phyloP scores from a whole-genome alignment of 2,329 filamentous ascomycete species.

The Pseudophaeomoniella oleicola region DNA sequence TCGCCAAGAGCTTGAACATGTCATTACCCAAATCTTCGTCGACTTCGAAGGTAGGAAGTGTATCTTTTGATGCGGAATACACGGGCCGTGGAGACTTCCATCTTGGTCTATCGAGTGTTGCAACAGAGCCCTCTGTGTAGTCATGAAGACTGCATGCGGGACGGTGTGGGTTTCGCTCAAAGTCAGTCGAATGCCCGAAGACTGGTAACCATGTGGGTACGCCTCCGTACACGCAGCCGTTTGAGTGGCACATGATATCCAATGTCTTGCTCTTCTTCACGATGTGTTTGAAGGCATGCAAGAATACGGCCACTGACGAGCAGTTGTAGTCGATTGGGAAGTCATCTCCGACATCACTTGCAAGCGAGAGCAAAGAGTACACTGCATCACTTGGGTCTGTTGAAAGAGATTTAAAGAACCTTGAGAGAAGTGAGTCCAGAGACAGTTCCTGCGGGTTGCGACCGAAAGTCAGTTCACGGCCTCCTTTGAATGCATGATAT shows the following conservation, averaged over 20 bases:
- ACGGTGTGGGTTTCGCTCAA: too few relatives aligned
- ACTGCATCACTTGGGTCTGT: constrained; percentile 1
- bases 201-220: too few relatives aligned
- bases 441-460: not conserved
- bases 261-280: not conserved
- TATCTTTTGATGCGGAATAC: too few relatives aligned
- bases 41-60: too few relatives aligned
- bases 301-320: not conserved
- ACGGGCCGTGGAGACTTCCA: too few relatives aligned
- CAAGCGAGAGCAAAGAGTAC: not conserved
- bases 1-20: too few relatives aligned
- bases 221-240: too few relatives aligned
- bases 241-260: not conserved
- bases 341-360: not conserved
- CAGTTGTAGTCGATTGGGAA: not conserved
- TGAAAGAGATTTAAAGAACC: not conserved
- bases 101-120: too few relatives aligned
- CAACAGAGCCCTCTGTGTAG: too few relatives aligned
- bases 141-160: too few relatives aligned
- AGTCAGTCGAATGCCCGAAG: too few relatives aligned
- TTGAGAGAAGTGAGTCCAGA: not conserved
- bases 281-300: not conserved
- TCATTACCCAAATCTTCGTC: too few relatives aligned
- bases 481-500: not conserved
- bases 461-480: not conserved